Conservation (phyloP, 768 basidiomycete species). For the Auricularia sp. region DNA sequence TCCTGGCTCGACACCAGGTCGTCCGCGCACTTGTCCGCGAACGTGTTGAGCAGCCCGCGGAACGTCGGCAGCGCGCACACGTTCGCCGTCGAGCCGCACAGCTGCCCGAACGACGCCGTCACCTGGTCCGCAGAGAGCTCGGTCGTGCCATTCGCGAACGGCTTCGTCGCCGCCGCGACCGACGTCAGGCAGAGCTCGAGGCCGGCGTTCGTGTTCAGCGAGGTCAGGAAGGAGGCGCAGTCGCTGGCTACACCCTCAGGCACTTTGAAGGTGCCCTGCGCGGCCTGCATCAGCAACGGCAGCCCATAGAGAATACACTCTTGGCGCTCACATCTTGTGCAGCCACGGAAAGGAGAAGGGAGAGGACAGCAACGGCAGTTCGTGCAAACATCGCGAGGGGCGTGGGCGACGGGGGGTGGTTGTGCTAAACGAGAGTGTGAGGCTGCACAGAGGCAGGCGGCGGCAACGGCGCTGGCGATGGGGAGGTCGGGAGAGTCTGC, state of each 20-base stretch:
- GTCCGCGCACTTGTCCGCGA: constrained; percentile 56
- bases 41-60: constrained; percentile 50
- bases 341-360: not conserved
- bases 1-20: constrained; percentile 51
- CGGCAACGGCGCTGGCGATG: not conserved
- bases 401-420: not conserved
- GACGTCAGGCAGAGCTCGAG: constrained; percentile 53
- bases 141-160: constrained; percentile 39
- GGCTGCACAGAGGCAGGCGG: constrained; percentile 2
- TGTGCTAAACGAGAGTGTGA: constrained; percentile 2
- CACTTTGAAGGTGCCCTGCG: not conserved
- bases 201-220: constrained; percentile 49
- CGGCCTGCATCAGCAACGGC: not conserved
- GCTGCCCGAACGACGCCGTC: constrained; percentile 24
- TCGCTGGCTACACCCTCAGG: constrained; percentile 25
- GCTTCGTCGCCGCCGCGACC: constrained; percentile 34
- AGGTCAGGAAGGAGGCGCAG: constrained; percentile 49
- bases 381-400: not conserved
- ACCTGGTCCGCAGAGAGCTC: constrained; percentile 9
- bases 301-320: not conserved
- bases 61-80: constrained; percentile 52
- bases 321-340: not conserved
- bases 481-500: not conserved
- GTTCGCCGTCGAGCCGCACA: constrained; percentile 32
- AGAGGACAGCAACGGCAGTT: not conserved